Evolutionary conservation across 2,329 filamentous ascomycete species (phyloP).

Genomic region (Hirsutella rhossiliensis): DNA sequence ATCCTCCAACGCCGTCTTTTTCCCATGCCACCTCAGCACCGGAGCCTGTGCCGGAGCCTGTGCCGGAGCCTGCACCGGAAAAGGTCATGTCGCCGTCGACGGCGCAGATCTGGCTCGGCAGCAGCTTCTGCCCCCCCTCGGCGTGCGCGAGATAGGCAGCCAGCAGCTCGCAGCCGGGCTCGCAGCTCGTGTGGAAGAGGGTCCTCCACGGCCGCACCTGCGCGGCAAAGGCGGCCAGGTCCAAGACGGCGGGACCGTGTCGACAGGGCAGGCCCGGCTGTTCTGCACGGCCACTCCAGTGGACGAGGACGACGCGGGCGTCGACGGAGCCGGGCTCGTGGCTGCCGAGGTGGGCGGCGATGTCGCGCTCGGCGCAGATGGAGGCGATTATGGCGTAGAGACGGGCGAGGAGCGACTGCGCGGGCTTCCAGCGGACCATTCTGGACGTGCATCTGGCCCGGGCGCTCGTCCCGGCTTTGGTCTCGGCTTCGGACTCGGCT

Average conservation of each 20-base stretch:
- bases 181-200: constrained; percentile 55
- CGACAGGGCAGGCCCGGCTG: constrained; percentile 10
- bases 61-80: constrained; percentile 6
- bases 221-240: constrained; percentile 39
- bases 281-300: constrained; percentile 32
- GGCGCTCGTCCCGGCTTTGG: constrained; percentile 7
- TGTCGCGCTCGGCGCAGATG: constrained; percentile 51
- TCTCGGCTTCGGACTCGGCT: constrained; percentile 24
- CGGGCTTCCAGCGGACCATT: constrained; percentile 47
- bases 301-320: constrained; percentile 59
- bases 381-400: constrained; percentile 69
- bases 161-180: constrained; percentile 49
- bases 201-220: constrained; percentile 47
- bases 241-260: constrained; percentile 30
- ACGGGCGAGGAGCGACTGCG: constrained; percentile 62
- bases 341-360: constrained; percentile 43
- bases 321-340: constrained; percentile 60
- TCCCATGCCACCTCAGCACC: neutral
- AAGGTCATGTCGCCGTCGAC: constrained; percentile 42
- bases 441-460: constrained; percentile 8
- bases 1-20: constrained; percentile 7
- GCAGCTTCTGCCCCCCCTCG: constrained; percentile 33
- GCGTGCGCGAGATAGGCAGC: constrained; percentile 32
- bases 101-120: constrained; percentile 36
- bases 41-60: no score